A percentile compares a stretch with the other conserved stretches of the same genome.
These are phyloP conservation scores for Colletotrichum tamarilloi DNA, from an alignment of 2,329 filamentous ascomycete species.

Conservation along the genomic window DNA sequence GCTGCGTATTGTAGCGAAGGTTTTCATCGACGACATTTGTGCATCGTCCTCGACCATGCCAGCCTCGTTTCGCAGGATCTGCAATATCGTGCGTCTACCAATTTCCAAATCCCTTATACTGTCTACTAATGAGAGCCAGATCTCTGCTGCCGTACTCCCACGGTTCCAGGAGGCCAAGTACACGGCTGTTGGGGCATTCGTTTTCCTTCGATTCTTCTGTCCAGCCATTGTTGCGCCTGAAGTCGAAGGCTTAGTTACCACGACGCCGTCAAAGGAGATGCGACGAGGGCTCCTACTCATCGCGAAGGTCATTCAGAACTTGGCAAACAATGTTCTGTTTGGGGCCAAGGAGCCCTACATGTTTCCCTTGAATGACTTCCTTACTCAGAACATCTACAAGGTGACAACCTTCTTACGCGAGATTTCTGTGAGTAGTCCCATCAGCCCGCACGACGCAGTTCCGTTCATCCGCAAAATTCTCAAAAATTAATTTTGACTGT, in stretches of 20 bases:
- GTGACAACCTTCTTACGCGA: constrained; percentile 75
- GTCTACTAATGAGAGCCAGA: constrained; percentile 51
- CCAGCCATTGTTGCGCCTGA: constrained; percentile 78
- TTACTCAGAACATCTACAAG: constrained; percentile 75
- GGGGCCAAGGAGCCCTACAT: constrained; percentile 79
- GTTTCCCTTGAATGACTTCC: constrained; percentile 76
- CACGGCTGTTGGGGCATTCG: constrained; percentile 77
- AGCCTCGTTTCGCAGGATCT: constrained; percentile 73
- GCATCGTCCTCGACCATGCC: constrained; percentile 72
- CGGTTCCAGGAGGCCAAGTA: constrained; percentile 78
- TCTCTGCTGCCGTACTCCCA: constrained; percentile 70
- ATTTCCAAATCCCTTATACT: background rate
- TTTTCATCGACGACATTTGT: constrained; percentile 78
- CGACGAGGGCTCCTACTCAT: constrained; percentile 75
- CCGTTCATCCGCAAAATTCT: background rate
- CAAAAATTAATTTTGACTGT: background rate
- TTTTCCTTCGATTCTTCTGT: constrained; percentile 79
- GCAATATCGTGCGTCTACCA: constrained; percentile 66
- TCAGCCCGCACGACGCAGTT: constrained; percentile 28
- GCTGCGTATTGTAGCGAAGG: constrained; percentile 74
- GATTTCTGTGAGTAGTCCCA: constrained; percentile 66
- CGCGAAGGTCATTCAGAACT: constrained; percentile 77
- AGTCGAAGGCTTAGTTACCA: constrained; percentile 71
- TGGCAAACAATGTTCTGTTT: constrained; percentile 78
- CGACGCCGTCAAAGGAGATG: constrained; percentile 74